Percentiles rank a stretch among this genome's conserved stretches.
These are phyloP conservation scores for Cystofilobasidium macerans DNA, from an alignment of 768 basidiomycete genomes.

Conservation along the genomic window DNA sequence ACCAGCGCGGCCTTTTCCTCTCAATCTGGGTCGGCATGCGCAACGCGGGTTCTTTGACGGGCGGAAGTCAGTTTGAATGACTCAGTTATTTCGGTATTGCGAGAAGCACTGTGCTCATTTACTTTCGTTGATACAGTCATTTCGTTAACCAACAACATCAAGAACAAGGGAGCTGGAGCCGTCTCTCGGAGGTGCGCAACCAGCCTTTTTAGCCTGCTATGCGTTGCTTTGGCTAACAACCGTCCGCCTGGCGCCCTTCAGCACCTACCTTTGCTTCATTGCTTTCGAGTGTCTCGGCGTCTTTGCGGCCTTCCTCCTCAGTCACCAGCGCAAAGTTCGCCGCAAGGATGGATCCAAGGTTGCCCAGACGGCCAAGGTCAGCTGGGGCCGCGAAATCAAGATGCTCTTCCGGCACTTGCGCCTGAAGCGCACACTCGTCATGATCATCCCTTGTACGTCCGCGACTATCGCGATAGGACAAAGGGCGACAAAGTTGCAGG, in stretches of 20 bases:
- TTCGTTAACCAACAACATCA: slow-evolving; percentile 6
- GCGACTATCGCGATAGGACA: no score
- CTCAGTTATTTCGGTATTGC: no score
- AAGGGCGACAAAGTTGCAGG: no score
- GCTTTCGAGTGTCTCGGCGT: slow-evolving; percentile 1
- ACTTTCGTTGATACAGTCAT: no score
- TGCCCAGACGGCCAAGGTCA: not conserved
- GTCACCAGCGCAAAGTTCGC: not conserved
- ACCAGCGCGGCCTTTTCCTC: slow-evolving; percentile 6
- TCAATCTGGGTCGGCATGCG: slow-evolving; percentile 3
- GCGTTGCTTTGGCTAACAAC: no score
- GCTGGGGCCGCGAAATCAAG: slow-evolving; percentile 1
- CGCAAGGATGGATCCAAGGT: slow-evolving; percentile 5
- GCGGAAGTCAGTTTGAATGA: not conserved
- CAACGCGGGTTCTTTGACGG: not conserved
- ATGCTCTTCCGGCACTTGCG: not conserved
- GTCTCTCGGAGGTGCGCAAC: not conserved
- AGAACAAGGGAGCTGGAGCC: not conserved
- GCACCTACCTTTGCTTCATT: not conserved
- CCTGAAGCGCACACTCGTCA: not conserved
- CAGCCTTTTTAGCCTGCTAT: no score
- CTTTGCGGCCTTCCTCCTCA: not conserved
- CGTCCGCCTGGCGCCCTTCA: no score
- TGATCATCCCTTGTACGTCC: slow-evolving; percentile 6
- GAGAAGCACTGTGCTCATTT: no score